These are phyloP conservation scores for Calonectria ilicicola DNA, from an alignment of 2,329 filamentous ascomycete genomes.

Conservation along the genomic window DNA sequence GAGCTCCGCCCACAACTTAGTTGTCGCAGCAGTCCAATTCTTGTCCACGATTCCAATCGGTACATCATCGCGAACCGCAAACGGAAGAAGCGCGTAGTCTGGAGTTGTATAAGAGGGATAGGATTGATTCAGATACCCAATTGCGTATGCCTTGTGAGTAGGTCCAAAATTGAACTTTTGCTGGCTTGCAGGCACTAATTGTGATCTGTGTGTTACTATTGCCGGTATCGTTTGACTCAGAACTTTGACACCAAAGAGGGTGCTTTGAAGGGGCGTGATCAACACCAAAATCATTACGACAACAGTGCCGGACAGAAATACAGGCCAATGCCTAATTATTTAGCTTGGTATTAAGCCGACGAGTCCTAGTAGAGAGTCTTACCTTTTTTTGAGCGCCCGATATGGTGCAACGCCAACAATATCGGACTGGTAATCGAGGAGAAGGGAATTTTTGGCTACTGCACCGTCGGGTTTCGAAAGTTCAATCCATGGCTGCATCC, in stretches of 20 bases:
- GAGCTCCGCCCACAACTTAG: slow-evolving; percentile 51
- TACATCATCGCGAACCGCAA: slow-evolving; percentile 38
- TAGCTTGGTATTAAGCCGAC: neutral
- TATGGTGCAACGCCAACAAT: slow-evolving; percentile 50
- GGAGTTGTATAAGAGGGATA: slow-evolving; percentile 57
- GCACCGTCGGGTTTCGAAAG: slow-evolving; percentile 61
- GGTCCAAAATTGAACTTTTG: slow-evolving; percentile 45
- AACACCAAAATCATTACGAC: slow-evolving; percentile 66
- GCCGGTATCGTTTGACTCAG: slow-evolving; percentile 38
- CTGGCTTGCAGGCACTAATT: slow-evolving; percentile 31
- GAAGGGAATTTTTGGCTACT: slow-evolving; percentile 56
- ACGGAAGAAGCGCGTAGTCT: slow-evolving; percentile 58
- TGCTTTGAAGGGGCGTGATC: slow-evolving; percentile 65
- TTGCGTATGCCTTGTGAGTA: slow-evolving; percentile 57
- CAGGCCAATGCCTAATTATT: slow-evolving; percentile 61
- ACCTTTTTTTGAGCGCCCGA: slow-evolving; percentile 42
- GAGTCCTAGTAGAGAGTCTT: slow-evolving; percentile 32
- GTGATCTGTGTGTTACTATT: slow-evolving; percentile 9
- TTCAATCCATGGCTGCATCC: slow-evolving; percentile 71
- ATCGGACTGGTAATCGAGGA: slow-evolving; percentile 64
- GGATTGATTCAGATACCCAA: slow-evolving; percentile 58
- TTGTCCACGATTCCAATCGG: slow-evolving; percentile 1
- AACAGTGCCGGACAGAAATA: slow-evolving; percentile 59
- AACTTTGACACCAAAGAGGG: slow-evolving; percentile 59
- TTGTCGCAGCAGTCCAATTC: slow-evolving; percentile 45